phyloP scores from a whole-genome alignment of 2,329 filamentous ascomycete genomes.

The Pseudogymnoascus sp. region DNA sequence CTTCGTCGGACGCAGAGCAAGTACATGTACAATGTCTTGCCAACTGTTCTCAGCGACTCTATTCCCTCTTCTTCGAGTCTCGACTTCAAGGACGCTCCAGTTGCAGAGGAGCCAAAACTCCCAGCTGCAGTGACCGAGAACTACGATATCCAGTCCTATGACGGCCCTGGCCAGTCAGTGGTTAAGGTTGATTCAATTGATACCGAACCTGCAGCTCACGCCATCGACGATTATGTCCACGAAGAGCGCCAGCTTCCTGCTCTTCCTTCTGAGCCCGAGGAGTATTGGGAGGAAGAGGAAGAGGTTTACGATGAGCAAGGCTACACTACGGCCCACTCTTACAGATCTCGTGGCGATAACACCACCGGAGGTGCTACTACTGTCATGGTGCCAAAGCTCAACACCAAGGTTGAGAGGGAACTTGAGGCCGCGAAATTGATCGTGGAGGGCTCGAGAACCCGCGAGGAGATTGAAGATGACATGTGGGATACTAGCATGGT shows the following conservation, averaged over 20 bases:
- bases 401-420: constrained; percentile 62
- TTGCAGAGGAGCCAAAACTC: neutral
- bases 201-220: neutral
- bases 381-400: constrained; percentile 66
- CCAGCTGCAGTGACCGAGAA: neutral
- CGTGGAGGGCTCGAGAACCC: constrained; percentile 34
- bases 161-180: neutral
- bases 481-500: constrained; percentile 95
- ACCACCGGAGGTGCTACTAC: constrained; percentile 57
- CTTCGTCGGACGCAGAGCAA: constrained; percentile 24
- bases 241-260: constrained; percentile 15
- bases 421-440: constrained; percentile 49
- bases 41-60: neutral
- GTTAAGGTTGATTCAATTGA: neutral
- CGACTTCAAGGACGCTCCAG: neutral
- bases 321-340: constrained; percentile 69
- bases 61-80: neutral
- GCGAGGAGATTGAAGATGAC: constrained; percentile 80
- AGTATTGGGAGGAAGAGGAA: constrained; percentile 73
- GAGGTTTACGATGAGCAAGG: constrained; percentile 60
- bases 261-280: constrained; percentile 48
- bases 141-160: neutral
- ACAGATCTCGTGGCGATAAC: constrained; percentile 67
- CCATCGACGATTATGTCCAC: neutral
- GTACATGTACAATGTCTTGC: constrained; percentile 14